Conservation (phyloP, 2,329 filamentous ascomycete species). For the Diatrype stigma region DNA sequence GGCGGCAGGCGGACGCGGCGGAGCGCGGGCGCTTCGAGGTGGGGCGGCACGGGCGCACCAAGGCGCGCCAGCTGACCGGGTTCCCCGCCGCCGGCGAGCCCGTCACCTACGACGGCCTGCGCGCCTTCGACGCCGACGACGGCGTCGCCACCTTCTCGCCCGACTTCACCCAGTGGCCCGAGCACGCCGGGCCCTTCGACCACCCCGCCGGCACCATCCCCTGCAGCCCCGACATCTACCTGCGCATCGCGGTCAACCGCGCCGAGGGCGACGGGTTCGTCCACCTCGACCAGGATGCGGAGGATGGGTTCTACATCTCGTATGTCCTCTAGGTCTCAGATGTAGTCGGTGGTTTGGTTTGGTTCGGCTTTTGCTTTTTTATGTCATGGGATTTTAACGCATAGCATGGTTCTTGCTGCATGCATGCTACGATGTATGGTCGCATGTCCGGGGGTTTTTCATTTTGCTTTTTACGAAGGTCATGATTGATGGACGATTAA, state of each 20-base stretch:
- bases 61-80: constrained; percentile 19
- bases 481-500: too few relatives aligned
- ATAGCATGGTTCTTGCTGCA: too few relatives aligned
- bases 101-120: constrained; percentile 21
- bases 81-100: constrained; percentile 14
- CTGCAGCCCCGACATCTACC: constrained; percentile 24
- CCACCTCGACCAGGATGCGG: constrained; percentile 26
- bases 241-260: constrained; percentile 20
- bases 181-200: constrained; percentile 1
- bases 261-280: constrained; percentile 19
- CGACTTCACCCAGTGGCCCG: constrained; percentile 29
- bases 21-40: constrained; percentile 36
- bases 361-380: neutral
- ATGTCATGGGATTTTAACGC: too few relatives aligned
- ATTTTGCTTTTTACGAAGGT: too few relatives aligned
- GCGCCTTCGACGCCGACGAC: constrained; percentile 15
- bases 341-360: neutral
- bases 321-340: constrained; percentile 10
- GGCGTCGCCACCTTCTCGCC: constrained; percentile 3
- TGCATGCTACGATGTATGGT: too few relatives aligned
- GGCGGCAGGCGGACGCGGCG: constrained; percentile 31
- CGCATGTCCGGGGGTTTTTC: too few relatives aligned
- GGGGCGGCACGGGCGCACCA: constrained; percentile 21
- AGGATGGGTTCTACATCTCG: constrained; percentile 23
- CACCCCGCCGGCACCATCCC: constrained; percentile 20